Base-by-base conservation (phyloP, 192 early-diverging fungal species). In the Backusella macrospora region DNA sequence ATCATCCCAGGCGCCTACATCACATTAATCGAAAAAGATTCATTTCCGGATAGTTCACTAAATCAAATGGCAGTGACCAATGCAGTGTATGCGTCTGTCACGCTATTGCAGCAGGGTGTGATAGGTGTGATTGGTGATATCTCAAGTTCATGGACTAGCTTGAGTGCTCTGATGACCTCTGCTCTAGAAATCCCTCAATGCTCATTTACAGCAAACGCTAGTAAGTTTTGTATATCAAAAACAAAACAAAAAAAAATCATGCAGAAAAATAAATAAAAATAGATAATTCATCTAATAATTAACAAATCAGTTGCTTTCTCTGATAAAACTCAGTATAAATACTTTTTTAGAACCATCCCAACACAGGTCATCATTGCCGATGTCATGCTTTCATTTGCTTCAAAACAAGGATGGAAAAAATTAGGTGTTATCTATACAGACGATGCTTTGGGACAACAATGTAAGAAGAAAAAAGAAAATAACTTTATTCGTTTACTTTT, bases 61-160 rank as follows among this genome's bases (percentile, higher is more conserved):
- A 81, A 81, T 21, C 81, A 83, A 62, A 76, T 83, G 44, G 78
- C 81, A 0, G 82, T 83, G 4, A 80, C 85, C 8, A 74, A 86
- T 47, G 85, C 85, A 23, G 83, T 86, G 6, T 86, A 84, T 73
- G 77, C 85, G 0, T 78, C 81, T 0, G 85, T 86, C 15, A 84
- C 82, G 4, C 45, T 86, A 21, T 63, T 86, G 7, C 85, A 86
- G 47, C 73, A 80, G 18, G 85, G 85, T 12, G 85, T 86, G 5
- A 79, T 83, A n/a, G 85, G 85, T 7, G 85, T 86, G 42, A 86
- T 86, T 74, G 85, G 85, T 21, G 85, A 86, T 69, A 81, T 84
- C 0, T 78, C 79, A 10, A 84, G 82, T 76, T 81, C 82, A 7
- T 80, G 83, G 66, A 82, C 85, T 6, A 80, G 78, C 15, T 73